These are phyloP conservation scores for Chaetothyriales sp. DNA, from an alignment of 2,329 filamentous ascomycete genomes.

Conservation along the genomic window DNA sequence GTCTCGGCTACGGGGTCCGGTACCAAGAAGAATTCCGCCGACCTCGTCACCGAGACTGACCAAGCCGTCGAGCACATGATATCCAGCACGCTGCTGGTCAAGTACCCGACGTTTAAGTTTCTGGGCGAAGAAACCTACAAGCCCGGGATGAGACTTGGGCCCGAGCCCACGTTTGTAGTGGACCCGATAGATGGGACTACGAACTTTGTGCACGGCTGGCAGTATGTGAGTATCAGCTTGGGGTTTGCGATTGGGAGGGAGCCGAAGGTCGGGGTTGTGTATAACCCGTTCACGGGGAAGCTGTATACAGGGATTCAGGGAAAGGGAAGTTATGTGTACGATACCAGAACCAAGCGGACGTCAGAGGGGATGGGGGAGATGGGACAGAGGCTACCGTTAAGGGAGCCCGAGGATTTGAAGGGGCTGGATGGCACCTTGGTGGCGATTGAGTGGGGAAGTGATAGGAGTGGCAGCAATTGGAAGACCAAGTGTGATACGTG, in stretches of 20 bases:
- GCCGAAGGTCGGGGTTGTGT: slow-evolving; percentile 46
- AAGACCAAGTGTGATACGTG: slow-evolving; percentile 44
- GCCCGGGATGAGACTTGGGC: slow-evolving; percentile 37
- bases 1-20: slow-evolving; percentile 22
- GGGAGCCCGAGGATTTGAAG: slow-evolving; percentile 29
- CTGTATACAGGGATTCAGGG: slow-evolving; percentile 45
- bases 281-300: slow-evolving; percentile 44
- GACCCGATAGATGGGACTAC: slow-evolving; percentile 54
- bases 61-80: slow-evolving; percentile 47
- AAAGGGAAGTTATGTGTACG: slow-evolving; percentile 37
- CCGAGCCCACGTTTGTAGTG: slow-evolving; percentile 46
- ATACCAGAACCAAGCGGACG: slow-evolving; percentile 21
- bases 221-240: slow-evolving; percentile 46
- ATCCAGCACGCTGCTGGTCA: slow-evolving; percentile 35
- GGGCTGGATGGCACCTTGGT: slow-evolving; percentile 41
- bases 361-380: slow-evolving; percentile 1
- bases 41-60: slow-evolving; percentile 52
- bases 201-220: slow-evolving; percentile 51
- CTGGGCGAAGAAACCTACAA: slow-evolving; percentile 50
- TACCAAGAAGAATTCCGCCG: slow-evolving; percentile 40
- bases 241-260: slow-evolving; percentile 39
- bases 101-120: slow-evolving; percentile 39
- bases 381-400: slow-evolving; percentile 33
- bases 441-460: slow-evolving; percentile 48
- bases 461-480: slow-evolving; percentile 44